phyloP scores from a whole-genome alignment of 2,329 filamentous ascomycete genomes.

The Leptographium wingfieldii region DNA sequence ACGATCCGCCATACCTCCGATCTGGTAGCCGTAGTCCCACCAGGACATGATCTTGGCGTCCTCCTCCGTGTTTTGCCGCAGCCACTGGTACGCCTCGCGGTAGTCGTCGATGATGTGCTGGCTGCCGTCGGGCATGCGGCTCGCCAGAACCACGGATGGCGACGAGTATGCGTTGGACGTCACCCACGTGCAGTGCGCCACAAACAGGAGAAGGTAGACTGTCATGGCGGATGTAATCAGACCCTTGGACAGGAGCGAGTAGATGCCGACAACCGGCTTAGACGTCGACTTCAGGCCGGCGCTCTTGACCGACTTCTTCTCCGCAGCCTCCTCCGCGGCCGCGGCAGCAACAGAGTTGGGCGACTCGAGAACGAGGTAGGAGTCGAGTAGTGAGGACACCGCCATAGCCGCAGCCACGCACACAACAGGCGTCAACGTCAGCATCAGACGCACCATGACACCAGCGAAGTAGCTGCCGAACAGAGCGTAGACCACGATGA shows the following conservation, averaged over 20 bases:
- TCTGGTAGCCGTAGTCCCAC: conserved; percentile 99
- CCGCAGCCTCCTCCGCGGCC: conserved; percentile 29
- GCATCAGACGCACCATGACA: conserved; percentile 98
- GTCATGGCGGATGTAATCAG: conserved; percentile 61
- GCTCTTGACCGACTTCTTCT: conserved; percentile 37
- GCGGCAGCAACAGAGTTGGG: conserved; percentile 40
- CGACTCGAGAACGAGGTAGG: conserved; percentile 57
- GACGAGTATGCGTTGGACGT: conserved; percentile 98
- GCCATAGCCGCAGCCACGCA: conserved; percentile 89
- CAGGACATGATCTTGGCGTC: conserved; percentile 99
- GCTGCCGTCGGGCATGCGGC: conserved; percentile 80
- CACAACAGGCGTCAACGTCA: conserved; percentile 90
- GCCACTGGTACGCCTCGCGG: conserved; percentile 98
- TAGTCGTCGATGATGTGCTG: conserved; percentile 99
- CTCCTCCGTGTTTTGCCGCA: conserved; percentile 88
- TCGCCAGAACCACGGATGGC: conserved; percentile 90
- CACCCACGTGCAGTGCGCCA: conserved; percentile 97
- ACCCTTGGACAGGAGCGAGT: conserved; percentile 65
- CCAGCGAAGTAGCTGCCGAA: conserved; percentile 96
- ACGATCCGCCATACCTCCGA: conserved; percentile 96
- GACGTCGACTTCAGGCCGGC: conserved; percentile 56
- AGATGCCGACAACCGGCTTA: conserved; percentile 70
- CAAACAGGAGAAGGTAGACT: conserved; percentile 81
- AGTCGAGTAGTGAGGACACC: conserved; percentile 76
- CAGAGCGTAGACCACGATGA: conserved; percentile 93